Base-by-base conservation (phyloP, 2,329 filamentous ascomycete species). In the Neophaeococcomyces mojaviensis region DNA sequence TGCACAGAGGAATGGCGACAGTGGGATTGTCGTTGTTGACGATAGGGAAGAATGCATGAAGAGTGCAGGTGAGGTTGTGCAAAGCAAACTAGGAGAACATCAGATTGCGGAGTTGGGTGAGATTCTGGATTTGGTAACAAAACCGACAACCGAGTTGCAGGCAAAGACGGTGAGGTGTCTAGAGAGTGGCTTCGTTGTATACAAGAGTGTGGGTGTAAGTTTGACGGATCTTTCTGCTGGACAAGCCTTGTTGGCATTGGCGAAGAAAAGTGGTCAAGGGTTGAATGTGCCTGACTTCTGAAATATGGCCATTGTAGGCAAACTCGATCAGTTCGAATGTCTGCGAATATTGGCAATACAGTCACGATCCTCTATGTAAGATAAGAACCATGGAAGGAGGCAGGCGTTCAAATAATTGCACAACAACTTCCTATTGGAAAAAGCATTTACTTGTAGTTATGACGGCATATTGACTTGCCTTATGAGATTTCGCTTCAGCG, bases 1-100 rank as follows among this genome's bases (percentile, higher is more conserved):
- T 54, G 80, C 79, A 0, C 79, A 79, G 0, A 79, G n/a, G 15
- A 18, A 16, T 15, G 19, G n/a, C 13, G 15, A 2, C 18, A 13
- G 6, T 7, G 44, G 30, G n/a, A 41, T 41, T 7, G 44, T 39
- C 10, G 18, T 38, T 5, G 30, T 42, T 32, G 41, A 35, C 30
- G 18, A 40, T 19, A 20, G 39, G n/a, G 30, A 38, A 10, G 36
- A 42, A 19, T 37, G 41, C 12, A 39, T 52, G 4, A 35, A 44
- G n/a, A 13, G 34, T 28, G 22, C 45, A 28, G 40, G 52, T 16
- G 44, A 46, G 37, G 26, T 46, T 16, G 34, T 40, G 9, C 44
- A 34, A 15, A 34, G 44, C 20, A 24, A 36, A 3, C 36, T 46
- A 4, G 19, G 36, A 2, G 28, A 24, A 12, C 15, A 46, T 2